Evolutionary conservation across 495 filamentous ascomycete species (phyloP).

Genomic region (Polyplosphaeria fusca): DNA sequence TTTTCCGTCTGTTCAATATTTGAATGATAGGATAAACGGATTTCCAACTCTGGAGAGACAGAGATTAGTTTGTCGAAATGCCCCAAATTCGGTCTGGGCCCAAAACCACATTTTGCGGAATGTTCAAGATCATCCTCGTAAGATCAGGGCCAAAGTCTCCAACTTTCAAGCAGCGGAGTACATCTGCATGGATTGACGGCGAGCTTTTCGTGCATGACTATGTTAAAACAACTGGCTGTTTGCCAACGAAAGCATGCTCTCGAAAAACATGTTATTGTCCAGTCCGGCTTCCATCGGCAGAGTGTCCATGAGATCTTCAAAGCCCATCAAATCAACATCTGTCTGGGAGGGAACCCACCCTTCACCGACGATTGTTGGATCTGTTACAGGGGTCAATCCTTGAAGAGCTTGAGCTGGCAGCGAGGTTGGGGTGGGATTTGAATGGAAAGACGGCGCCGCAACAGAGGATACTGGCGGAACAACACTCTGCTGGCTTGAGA

Average conservation of each 20-base stretch:
- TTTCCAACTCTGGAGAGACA: too few relatives aligned
- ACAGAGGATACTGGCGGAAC: neutral
- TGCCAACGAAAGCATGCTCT: constrained; percentile 12
- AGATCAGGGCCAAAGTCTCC: neutral
- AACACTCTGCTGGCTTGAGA: neutral
- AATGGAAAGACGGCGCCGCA: neutral
- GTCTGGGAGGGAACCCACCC: too few relatives aligned
- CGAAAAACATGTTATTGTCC: constrained; percentile 17
- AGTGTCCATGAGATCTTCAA: constrained; percentile 10
- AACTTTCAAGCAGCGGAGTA: neutral
- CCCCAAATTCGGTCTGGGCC: too few relatives aligned
- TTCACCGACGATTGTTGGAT: too few relatives aligned
- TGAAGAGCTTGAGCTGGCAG: neutral
- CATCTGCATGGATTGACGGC: neutral
- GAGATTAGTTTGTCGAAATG: too few relatives aligned
- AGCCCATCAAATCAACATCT: constrained; percentile 2
- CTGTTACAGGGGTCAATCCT: neutral
- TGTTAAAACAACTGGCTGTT: constrained; percentile 11
- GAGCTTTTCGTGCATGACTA: neutral
- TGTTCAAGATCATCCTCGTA: neutral
- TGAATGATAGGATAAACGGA: too few relatives aligned
- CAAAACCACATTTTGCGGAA: neutral
- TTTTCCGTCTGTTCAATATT: too few relatives aligned
- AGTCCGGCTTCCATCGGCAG: constrained; percentile 9
- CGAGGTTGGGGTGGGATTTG: neutral